Evolutionary conservation across 2,329 filamentous ascomycete species (phyloP).

Genomic region (Phyllosticta citriasiana): DNA sequence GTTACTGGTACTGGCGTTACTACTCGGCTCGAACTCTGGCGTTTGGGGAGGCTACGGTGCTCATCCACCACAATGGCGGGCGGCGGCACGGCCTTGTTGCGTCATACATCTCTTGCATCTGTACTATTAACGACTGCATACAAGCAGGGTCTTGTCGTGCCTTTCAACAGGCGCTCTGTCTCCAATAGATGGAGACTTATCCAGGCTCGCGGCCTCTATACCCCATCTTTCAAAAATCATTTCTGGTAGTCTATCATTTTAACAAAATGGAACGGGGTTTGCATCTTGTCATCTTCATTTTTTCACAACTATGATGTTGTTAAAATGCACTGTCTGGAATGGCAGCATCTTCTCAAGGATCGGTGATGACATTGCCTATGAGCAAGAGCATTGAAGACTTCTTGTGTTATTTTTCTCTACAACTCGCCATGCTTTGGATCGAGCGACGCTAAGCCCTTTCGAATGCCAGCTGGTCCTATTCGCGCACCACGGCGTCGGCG

Average conservation of each 20-base stretch:
- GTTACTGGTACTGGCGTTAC: neutral
- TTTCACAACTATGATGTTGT: neutral
- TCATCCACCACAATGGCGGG: slow-evolving; percentile 9
- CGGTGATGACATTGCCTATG: too few relatives aligned
- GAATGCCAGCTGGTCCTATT: neutral
- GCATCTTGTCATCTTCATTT: neutral
- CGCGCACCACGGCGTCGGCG: neutral
- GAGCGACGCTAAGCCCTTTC: neutral
- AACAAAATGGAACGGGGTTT: neutral
- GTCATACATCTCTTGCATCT: slow-evolving; percentile 1
- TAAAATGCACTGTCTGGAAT: too few relatives aligned
- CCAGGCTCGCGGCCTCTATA: neutral
- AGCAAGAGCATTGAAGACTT: too few relatives aligned
- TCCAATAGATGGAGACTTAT: neutral
- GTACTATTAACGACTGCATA: slow-evolving; percentile 2
- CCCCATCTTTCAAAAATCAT: neutral
- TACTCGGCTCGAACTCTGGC: neutral
- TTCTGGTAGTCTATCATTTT: neutral
- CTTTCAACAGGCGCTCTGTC: slow-evolving; percentile 4
- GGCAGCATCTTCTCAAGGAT: too few relatives aligned
- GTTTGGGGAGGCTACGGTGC: slow-evolving; percentile 1
- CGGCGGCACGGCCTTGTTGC: neutral
- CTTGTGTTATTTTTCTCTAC: neutral
- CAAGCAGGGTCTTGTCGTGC: neutral
- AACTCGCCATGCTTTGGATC: neutral